These are phyloP conservation scores for Boechera stricta DNA, from an alignment of 345 rosid genomes.

Conservation along the genomic window DNA sequence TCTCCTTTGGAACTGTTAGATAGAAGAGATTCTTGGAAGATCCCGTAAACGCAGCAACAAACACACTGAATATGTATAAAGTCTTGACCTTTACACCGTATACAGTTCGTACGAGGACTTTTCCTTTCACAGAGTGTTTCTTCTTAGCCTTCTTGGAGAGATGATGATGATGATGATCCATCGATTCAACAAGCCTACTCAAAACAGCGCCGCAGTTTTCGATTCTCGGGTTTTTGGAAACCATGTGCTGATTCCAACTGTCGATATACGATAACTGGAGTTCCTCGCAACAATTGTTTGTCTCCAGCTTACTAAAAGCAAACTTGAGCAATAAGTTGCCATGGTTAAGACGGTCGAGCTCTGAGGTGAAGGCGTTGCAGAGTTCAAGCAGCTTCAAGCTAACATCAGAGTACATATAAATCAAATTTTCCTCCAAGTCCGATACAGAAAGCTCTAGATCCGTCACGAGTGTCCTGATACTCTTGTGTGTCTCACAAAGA, in stretches of 20 bases:
- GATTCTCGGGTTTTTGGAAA: conserved; percentile 62
- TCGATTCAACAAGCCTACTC: conserved; percentile 54
- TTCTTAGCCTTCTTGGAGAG: conserved; percentile 56
- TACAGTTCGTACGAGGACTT: conserved; percentile 79
- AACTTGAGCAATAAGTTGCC: conserved; percentile 74
- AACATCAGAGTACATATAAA: conserved; percentile 68
- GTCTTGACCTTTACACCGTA: conserved; percentile 79
- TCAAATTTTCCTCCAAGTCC: conserved; percentile 82
- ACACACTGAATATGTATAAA: conserved; percentile 62
- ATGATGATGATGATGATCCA: conserved; percentile 38
- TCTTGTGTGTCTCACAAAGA: conserved; percentile 73
- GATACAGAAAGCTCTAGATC: conserved; percentile 73
- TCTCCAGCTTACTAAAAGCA: conserved; percentile 63
- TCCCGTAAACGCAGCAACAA: conserved; percentile 75
- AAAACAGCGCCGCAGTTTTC: conserved; percentile 58
- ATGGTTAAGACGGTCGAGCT: conserved; percentile 69
- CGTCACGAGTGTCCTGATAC: conserved; percentile 54
- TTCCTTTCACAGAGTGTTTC: conserved; percentile 67
- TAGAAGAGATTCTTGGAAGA: conserved; percentile 56
- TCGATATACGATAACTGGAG: conserved; percentile 52
- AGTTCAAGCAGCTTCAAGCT: conserved; percentile 83
- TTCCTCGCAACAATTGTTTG: conserved; percentile 45
- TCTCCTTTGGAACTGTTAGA: conserved; percentile 47
- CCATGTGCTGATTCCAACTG: conserved; percentile 66
- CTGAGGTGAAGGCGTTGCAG: conserved; percentile 72